These are phyloP conservation scores for Claviceps citrina DNA, from an alignment of 2,329 filamentous ascomycete species.

Conservation along the genomic window DNA sequence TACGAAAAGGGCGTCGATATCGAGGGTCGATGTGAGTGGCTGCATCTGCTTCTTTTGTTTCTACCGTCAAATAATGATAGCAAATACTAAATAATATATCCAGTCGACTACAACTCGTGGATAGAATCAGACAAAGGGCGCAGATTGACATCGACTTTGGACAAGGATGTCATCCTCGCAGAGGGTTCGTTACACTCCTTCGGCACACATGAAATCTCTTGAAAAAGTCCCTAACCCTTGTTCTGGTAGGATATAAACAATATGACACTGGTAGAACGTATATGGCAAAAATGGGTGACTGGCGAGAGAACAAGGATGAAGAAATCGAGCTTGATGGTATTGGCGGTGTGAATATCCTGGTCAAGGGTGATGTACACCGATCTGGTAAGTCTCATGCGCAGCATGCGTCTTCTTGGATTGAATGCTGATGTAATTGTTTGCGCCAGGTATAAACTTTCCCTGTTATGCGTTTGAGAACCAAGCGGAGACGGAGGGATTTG, in stretches of 20 bases:
- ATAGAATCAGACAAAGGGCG: slow-evolving; percentile 77
- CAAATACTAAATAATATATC: slow-evolving; percentile 8
- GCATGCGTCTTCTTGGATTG: not conserved
- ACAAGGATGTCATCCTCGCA: slow-evolving; percentile 70
- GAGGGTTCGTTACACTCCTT: slow-evolving; percentile 48
- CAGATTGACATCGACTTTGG: slow-evolving; percentile 54
- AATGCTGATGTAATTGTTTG: slow-evolving; percentile 12
- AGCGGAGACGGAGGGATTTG: slow-evolving; percentile 95
- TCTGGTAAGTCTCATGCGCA: slow-evolving; percentile 45
- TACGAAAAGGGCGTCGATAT: slow-evolving; percentile 71
- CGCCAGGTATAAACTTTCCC: slow-evolving; percentile 88
- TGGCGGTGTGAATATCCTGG: slow-evolving; percentile 90
- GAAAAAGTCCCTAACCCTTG: slow-evolving; percentile 8
- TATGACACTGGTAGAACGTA: slow-evolving; percentile 81
- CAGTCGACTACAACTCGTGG: slow-evolving; percentile 99
- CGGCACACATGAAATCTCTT: not conserved
- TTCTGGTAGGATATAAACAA: slow-evolving; percentile 63
- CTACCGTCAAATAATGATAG: no score
- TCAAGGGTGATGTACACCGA: slow-evolving; percentile 94
- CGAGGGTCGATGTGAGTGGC: slow-evolving; percentile 72
- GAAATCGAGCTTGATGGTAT: slow-evolving; percentile 90
- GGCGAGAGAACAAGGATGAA: slow-evolving; percentile 79
- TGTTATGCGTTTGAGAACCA: slow-evolving; percentile 96
- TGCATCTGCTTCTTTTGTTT: no score
- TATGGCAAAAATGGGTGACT: slow-evolving; percentile 84